phyloP scores from a whole-genome alignment of 768 basidiomycete genomes.

The Hydnomerulius pinastri region DNA sequence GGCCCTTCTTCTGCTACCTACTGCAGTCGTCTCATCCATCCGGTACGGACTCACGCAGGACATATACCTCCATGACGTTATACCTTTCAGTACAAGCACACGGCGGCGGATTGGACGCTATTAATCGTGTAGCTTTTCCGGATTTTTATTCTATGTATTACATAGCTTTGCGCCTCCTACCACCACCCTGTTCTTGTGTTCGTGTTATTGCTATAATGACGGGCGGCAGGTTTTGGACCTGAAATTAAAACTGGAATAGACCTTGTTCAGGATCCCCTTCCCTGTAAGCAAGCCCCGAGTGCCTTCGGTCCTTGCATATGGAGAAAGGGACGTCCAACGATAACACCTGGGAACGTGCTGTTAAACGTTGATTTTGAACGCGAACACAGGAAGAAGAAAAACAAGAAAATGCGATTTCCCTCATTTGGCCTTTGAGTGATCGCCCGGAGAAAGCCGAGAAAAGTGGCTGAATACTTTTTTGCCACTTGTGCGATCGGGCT shows the following conservation, averaged over 20 bases:
- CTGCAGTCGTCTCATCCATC: too few species aligned
- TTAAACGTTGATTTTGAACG: background rate
- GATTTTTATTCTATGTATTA: slow-evolving; percentile 29
- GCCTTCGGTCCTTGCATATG: slow-evolving; percentile 31
- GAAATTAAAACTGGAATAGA: background rate
- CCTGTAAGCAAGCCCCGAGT: slow-evolving; percentile 27
- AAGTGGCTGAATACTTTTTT: slow-evolving; percentile 12
- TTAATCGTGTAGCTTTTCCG: slow-evolving; percentile 20
- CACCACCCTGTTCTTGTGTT: background rate
- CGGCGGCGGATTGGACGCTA: slow-evolving; percentile 5
- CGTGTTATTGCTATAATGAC: slow-evolving; percentile 4
- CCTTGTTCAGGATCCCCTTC: slow-evolving; percentile 12
- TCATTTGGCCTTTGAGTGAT: background rate
- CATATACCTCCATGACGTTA: slow-evolving; percentile 28
- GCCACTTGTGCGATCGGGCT: too few species aligned
- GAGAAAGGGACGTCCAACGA: too few species aligned
- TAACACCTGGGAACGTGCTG: too few species aligned
- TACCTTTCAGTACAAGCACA: slow-evolving; percentile 12
- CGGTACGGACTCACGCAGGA: slow-evolving; percentile 11
- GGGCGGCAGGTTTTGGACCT: background rate
- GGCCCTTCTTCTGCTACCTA: too few species aligned
- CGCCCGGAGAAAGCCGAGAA: slow-evolving; percentile 8
- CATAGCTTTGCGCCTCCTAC: background rate
- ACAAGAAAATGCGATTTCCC: slow-evolving; percentile 3
- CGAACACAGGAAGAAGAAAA: background rate